These are phyloP conservation scores for Sclerotinia subarctica DNA, from an alignment of 2,329 filamentous ascomycete genomes.

Conservation along the genomic window DNA sequence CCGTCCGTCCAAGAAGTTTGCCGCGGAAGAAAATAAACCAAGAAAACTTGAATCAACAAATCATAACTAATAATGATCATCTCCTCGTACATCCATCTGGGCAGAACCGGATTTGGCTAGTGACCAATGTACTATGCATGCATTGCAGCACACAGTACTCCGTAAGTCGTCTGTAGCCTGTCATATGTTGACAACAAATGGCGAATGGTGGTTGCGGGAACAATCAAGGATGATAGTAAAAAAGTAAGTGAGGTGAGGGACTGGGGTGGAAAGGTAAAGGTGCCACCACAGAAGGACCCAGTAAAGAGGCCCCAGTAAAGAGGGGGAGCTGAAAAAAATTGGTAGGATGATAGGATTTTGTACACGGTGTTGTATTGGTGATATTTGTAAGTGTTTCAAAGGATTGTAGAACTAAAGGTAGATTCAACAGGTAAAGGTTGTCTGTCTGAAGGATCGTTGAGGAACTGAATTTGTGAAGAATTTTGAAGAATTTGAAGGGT, in stretches of 20 bases:
- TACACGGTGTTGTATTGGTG: slow-evolving; percentile 3
- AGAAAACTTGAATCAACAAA: neutral
- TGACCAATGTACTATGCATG: neutral
- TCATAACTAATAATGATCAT: neutral
- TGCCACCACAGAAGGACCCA: neutral
- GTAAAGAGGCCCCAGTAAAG: neutral
- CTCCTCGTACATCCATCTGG: slow-evolving; percentile 1
- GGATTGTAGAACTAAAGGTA: neutral
- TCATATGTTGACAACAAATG: slow-evolving; percentile 15
- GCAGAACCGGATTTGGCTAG: neutral
- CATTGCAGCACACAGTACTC: neutral
- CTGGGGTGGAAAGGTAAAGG: neutral
- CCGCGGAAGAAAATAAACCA: neutral
- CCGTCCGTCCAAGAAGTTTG: neutral
- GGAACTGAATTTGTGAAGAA: too few species aligned
- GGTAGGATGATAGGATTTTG: neutral
- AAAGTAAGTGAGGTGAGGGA: neutral
- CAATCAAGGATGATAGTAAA: too few species aligned
- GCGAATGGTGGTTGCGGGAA: neutral
- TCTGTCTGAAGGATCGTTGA: neutral
- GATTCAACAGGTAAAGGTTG: neutral
- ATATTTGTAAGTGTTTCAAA: neutral
- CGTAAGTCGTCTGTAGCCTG: neutral
- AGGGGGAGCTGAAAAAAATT: slow-evolving; percentile 11
- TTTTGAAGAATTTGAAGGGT: neutral